Percentiles rank a stretch among this genome's conserved stretches.
Conservation (phyloP, 257 asterid genomes). For the Solanum commersonii region DNA sequence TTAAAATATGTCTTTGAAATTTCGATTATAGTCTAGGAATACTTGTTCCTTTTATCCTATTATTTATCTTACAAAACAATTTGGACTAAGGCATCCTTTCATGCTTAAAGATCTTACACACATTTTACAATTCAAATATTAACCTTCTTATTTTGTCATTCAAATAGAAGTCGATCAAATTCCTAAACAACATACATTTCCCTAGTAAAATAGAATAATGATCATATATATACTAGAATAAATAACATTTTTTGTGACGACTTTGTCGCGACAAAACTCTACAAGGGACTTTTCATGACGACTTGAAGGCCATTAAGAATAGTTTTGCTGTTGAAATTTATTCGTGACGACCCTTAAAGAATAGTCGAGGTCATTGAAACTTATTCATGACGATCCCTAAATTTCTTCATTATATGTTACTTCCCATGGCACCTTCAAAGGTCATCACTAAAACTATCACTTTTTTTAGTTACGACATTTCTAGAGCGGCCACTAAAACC, state of each 20-base stretch:
- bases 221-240: too few relatives aligned
- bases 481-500: neutral
- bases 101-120: neutral
- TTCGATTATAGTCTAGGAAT: rapidly evolving
- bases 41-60: neutral
- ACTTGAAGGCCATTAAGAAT: neutral
- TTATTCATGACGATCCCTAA: too few relatives aligned
- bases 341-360: neutral
- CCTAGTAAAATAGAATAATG: neutral
- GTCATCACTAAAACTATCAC: neutral
- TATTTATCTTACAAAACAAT: neutral
- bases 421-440: neutral
- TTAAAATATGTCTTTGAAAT: rapidly evolving
- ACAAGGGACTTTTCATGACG: neutral
- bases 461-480: neutral
- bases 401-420: neutral
- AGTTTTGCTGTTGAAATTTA: neutral
- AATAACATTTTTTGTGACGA: neutral
- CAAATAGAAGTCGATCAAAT: neutral
- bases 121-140: neutral
- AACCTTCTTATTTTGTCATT: neutral
- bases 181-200: neutral
- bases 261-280: neutral
- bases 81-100: neutral
- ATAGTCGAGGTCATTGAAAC: too few relatives aligned